A percentile compares a stretch with the other conserved stretches of the same genome.
These are phyloP conservation scores for Plantago coronopus DNA, from an alignment of 305 asterid species.

Conservation along the genomic window DNA sequence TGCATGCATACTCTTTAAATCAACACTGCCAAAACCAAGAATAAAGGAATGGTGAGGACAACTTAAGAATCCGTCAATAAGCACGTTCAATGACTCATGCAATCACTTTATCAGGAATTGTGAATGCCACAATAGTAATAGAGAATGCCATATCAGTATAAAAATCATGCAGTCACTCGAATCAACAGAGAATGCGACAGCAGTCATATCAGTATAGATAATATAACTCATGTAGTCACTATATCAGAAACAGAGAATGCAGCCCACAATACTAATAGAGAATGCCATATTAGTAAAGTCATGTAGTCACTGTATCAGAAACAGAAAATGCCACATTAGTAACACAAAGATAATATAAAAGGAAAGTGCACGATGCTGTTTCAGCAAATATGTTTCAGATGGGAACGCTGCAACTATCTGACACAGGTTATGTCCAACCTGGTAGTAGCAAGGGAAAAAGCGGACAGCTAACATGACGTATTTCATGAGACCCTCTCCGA, in stretches of 20 bases:
- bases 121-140: not conserved
- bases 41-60: slow-evolving; percentile 28
- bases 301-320: slow-evolving; percentile 5
- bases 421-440: slow-evolving; percentile 3
- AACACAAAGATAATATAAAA: not conserved
- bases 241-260: too few relatives aligned
- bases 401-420: not conserved
- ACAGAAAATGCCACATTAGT: not conserved
- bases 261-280: too few relatives aligned
- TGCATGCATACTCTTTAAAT: slow-evolving; percentile 90
- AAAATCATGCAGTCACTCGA: too few relatives aligned
- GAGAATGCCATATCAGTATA: too few relatives aligned
- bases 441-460: not conserved
- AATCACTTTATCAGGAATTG: slow-evolving; percentile 7
- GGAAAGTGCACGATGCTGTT: not conserved
- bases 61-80: slow-evolving; percentile 22
- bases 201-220: too few relatives aligned
- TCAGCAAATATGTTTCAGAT: too few relatives aligned
- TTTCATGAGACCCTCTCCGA: not conserved
- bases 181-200: too few relatives aligned
- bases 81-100: not conserved
- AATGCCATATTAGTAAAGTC: too few relatives aligned
- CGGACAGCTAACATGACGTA: not conserved
- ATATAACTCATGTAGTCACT: too few relatives aligned
- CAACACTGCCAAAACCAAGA: slow-evolving; percentile 73